Base-by-base conservation (phyloP, 2,329 filamentous ascomycete species). In the Ceratocystis colombiana region DNA sequence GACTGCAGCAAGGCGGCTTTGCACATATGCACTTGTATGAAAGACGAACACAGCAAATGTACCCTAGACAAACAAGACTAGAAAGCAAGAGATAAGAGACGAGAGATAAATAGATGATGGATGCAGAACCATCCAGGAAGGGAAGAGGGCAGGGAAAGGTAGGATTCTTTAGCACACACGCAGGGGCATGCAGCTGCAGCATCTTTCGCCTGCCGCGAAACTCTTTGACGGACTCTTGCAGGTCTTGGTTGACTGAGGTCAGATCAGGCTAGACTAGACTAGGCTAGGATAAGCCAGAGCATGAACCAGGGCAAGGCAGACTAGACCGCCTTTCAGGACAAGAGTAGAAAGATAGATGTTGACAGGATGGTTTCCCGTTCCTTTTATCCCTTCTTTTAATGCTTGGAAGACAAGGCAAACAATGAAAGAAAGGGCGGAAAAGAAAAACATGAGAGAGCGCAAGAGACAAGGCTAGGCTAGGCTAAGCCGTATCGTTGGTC, bases 141-240 rank as follows among this genome's bases (percentile, higher is more conserved):
- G 10, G 10, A 41, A 41, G 37, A 41, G 37, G 10, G 10, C 37
- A 41, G 37, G 10, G 12, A 41, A 41, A 41, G 37, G 37, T 41
- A 15, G 55, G 55, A 59, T 37, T 59, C 55, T 59, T n/a, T n/a
- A 37, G 55, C 28, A 37, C 55, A 30, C 53, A 59, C 55, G 28
- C 55, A 59, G 55, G 55, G 55, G 30, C 55, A 5, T 59, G 30
- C 55, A 59, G 55, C 28, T 59, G 30, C 55, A 59, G 55, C 55
- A 59, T 59, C 55, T 59, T 59, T 8, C 48, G 48, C 28, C 20
- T 28, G 48, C 48, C 48, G 22, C 48, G 22, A 53, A 53, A 53
- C 48, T 53, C 55, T 20, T 59, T 59, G 55, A 37, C 28, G 55
- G 55, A 15, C 55, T n/a, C 30, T 59, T 30, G 28, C 55, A 59